These are phyloP conservation scores for Leucaena leucocephala DNA, from an alignment of 306 rosid genomes.

Conservation along the genomic window DNA sequence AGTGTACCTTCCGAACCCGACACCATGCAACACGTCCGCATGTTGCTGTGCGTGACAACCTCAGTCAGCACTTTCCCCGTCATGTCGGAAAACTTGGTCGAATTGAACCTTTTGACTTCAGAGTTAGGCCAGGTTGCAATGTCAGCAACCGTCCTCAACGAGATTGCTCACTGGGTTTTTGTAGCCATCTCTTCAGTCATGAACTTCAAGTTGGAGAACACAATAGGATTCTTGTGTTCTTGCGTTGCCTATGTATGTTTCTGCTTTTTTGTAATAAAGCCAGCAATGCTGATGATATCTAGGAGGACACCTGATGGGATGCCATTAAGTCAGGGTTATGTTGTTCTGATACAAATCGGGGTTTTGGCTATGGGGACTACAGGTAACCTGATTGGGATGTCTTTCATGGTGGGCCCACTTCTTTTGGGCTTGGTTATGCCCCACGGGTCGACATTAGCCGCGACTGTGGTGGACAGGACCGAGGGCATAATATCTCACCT, in stretches of 20 bases:
- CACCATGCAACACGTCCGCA: background rate
- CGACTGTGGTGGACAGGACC: slow-evolving; percentile 32
- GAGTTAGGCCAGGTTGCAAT: slow-evolving; percentile 42
- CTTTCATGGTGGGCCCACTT: slow-evolving; percentile 20
- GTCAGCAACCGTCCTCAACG: slow-evolving; percentile 37
- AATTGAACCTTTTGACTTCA: slow-evolving; percentile 38
- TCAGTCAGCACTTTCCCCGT: background rate
- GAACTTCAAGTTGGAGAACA: rapidly evolving
- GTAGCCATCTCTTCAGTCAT: background rate
- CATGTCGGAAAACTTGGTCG: background rate
- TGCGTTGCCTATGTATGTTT: background rate
- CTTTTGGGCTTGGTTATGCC: slow-evolving; percentile 41
- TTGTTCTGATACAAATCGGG: slow-evolving; percentile 30
- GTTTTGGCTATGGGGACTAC: background rate
- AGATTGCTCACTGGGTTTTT: background rate
- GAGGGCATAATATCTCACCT: slow-evolving; percentile 12
- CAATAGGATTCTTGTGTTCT: background rate
- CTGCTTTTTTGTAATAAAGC: background rate
- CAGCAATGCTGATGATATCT: background rate
- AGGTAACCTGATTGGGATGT: background rate
- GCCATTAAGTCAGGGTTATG: slow-evolving; percentile 10
- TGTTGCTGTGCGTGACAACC: background rate
- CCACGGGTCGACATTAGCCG: slow-evolving; percentile 39
- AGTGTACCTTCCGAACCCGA: background rate
- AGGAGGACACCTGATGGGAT: slow-evolving; percentile 25